phyloP scores from a whole-genome alignment of 2,329 filamentous ascomycete genomes.

The Hymenoscyphus repandus region DNA sequence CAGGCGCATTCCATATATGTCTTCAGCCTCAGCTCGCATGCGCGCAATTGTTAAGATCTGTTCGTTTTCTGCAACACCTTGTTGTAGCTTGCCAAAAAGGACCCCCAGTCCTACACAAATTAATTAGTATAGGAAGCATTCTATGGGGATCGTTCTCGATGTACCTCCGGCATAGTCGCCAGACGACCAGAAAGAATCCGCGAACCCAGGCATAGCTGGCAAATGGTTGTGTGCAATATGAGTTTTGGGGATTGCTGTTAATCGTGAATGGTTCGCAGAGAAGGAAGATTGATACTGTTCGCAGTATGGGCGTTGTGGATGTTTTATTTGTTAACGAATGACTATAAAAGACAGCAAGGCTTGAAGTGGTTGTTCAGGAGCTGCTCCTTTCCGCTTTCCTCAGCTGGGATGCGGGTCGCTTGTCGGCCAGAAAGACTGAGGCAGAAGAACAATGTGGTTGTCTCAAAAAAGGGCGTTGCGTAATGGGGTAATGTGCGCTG shows the following conservation, averaged over 20 bases:
- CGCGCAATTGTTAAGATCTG: conserved; percentile 88
- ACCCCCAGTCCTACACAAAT: conserved; percentile 67
- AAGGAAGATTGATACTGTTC: not conserved
- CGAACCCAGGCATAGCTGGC: conserved; percentile 76
- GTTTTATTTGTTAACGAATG: conserved; percentile 9
- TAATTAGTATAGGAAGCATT: conserved; percentile 10
- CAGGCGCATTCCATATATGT: conserved; percentile 76
- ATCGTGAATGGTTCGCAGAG: not conserved
- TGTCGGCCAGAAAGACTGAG: not conserved
- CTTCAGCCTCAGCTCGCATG: conserved; percentile 93
- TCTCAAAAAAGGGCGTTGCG: not conserved
- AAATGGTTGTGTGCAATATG: conserved; percentile 6
- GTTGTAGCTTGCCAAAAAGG: conserved; percentile 92
- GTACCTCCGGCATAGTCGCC: conserved; percentile 90
- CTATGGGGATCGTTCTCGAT: conserved; percentile 24
- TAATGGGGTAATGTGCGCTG: too few relatives aligned
- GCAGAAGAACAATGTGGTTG: not conserved
- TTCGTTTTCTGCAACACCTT: conserved; percentile 91
- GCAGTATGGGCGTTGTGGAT: not conserved
- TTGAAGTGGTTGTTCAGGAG: not conserved
- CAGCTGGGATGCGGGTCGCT: conserved; percentile 3
- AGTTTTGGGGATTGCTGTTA: conserved; percentile 1
- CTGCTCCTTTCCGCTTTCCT: not conserved
- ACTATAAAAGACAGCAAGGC: conserved; percentile 1
- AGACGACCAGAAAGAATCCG: conserved; percentile 90